Evolutionary conservation across 176 grass and related monocot genomes (phyloP).

Genomic region (Stipa capillata): DNA sequence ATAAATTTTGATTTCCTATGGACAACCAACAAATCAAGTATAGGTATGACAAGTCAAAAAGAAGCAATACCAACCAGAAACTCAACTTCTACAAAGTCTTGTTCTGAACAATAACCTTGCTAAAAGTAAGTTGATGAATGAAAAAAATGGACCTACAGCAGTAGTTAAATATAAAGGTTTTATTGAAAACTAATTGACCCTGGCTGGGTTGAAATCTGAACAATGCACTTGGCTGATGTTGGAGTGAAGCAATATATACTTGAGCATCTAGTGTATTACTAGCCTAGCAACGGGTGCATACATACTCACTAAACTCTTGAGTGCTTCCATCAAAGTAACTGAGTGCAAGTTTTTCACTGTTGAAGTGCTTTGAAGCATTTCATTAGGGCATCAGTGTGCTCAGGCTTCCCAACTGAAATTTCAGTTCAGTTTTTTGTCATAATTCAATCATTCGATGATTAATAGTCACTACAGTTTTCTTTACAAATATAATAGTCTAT

Average conservation of each 20-base stretch:
- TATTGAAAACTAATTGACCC: neutral
- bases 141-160: neutral
- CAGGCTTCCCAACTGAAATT: constrained; percentile 87
- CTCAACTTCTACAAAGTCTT: neutral
- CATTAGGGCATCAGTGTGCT: constrained; percentile 90
- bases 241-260: neutral
- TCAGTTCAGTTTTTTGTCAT: constrained; percentile 92
- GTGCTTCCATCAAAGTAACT: neutral
- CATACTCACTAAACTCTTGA: neutral
- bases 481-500: too few species aligned
- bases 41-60: neutral
- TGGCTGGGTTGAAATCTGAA: neutral
- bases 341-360: constrained; percentile 4
- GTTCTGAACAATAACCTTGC: too few species aligned
- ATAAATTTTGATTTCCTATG: neutral
- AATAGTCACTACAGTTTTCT: too few species aligned
- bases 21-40: neutral
- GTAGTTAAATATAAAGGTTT: neutral
- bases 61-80: neutral
- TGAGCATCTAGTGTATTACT: constrained; percentile 12
- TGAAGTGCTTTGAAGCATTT: constrained; percentile 55
- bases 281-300: neutral
- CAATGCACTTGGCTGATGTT: neutral
- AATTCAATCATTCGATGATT: too few species aligned
- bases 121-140: neutral